phyloP scores from a whole-genome alignment of 2,329 filamentous ascomycete genomes.

The Fusarium cicatricum region DNA sequence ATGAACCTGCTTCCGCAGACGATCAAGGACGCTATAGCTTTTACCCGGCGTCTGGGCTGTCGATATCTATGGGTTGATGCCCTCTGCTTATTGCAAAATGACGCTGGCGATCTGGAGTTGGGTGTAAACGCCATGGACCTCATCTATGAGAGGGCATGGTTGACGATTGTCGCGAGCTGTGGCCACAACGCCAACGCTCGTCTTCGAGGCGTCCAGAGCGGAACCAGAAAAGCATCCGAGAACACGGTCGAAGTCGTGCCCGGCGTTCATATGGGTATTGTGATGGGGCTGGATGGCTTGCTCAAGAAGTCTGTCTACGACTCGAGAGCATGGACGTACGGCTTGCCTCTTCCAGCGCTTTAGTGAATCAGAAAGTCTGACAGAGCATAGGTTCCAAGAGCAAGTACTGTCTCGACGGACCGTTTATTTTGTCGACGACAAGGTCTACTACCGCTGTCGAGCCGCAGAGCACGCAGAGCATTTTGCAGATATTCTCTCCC shows the following conservation, averaged over 20 bases:
- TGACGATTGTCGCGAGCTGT: constrained; percentile 16
- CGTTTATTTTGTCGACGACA: constrained; percentile 7
- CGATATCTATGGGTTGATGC: constrained; percentile 17
- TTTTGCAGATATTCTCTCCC: background rate
- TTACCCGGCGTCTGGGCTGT: background rate
- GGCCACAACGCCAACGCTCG: constrained; percentile 15
- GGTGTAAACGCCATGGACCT: constrained; percentile 17
- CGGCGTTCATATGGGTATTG: constrained; percentile 2
- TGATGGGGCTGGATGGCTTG: background rate
- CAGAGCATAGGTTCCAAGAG: constrained; percentile 10
- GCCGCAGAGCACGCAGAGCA: background rate
- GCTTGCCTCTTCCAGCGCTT: too few species aligned
- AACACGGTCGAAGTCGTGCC: background rate
- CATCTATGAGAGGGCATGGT: constrained; percentile 16
- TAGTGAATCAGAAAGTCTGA: background rate
- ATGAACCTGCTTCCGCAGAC: background rate
- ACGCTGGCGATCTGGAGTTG: background rate
- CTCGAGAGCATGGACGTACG: constrained; percentile 22
- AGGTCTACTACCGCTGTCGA: constrained; percentile 14
- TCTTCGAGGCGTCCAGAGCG: background rate
- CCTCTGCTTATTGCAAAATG: constrained; percentile 3
- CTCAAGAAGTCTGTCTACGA: background rate
- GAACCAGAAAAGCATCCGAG: background rate
- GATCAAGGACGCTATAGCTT: background rate
- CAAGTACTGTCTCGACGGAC: background rate